Base-by-base conservation (phyloP, 2,329 filamentous ascomycete genomes). In the Phyllosticta citrichinensis region DNA sequence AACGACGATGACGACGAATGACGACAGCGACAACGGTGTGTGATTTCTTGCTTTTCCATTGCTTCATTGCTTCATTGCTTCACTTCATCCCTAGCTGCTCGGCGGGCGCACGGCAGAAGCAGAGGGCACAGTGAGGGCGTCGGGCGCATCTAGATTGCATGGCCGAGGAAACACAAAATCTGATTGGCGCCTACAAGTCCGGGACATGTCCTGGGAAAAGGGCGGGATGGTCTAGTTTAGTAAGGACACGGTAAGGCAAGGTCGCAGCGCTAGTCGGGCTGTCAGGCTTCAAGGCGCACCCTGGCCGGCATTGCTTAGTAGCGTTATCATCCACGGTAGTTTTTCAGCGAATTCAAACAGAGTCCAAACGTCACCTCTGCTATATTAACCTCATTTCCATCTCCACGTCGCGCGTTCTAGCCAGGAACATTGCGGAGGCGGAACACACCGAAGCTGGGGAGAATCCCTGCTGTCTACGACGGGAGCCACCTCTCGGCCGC, bases 401-500 rank as follows among this genome's bases (percentile, higher is more conserved):
- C 14, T n/a, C 40, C 40, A 47, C 40, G 40, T 47, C n/a, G 40
- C 40, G 40, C 40, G 17, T 47, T 47, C 40, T 47, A 47, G 40
- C 40, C 40, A 47, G 40, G 40, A 47, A 47, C 40, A 20, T 19
- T 24, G 52, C 24, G 20, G 27, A 56, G 27, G 47, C 54, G 59
- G 59, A 57, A 35, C 27, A 40, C 47, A 40, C 52, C 20, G 55
- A 61, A 30, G 54, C 59, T 61, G 56, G 35, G 56, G 40, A 25
- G 27, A 54, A 61, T 61, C 59, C 59, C 55, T 61, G 59, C 59
- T 40, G 52, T 52, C 59, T 57, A 55, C 55, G 52, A 22, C 22
- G 22, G 22, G 59, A 61, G 59, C 59, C 59, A 61, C 59, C 59
- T 61, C 50, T 55, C 59, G 53, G 52, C 40, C 54, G 59, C 52